These are phyloP conservation scores for Rosa hybrid DNA, from an alignment of 331 rosid species.

Conservation along the genomic window DNA sequence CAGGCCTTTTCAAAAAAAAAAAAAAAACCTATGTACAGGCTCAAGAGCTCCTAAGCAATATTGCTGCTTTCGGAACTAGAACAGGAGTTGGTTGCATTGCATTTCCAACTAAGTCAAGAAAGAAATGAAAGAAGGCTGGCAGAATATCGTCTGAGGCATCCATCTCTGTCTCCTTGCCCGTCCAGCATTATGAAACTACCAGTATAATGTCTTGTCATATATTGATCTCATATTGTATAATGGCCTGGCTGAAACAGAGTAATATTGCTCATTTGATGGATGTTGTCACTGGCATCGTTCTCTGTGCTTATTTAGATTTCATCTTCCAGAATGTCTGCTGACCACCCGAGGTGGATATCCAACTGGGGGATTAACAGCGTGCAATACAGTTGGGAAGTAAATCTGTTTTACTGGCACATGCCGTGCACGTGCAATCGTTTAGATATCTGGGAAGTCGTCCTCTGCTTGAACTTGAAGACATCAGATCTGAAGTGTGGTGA, in stretches of 20 bases:
- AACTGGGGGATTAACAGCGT: too few relatives aligned
- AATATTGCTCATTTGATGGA: not conserved
- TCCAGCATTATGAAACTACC: constrained; percentile 25
- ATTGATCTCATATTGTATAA: not conserved
- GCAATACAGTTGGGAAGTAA: too few relatives aligned
- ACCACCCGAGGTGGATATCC: too few relatives aligned
- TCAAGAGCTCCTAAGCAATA: constrained; percentile 57
- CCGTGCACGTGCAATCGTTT: too few relatives aligned
- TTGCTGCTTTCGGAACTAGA: constrained; percentile 54
- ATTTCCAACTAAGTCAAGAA: constrained; percentile 78
- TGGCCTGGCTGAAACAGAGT: not conserved
- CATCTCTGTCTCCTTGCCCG: constrained; percentile 47
- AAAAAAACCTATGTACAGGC: too few relatives aligned
- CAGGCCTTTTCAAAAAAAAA: constrained; percentile 34
- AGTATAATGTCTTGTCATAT: constrained; percentile 28
- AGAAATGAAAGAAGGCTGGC: constrained; percentile 77
- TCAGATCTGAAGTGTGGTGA: too few relatives aligned
- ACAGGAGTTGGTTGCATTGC: constrained; percentile 65
- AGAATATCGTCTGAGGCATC: constrained; percentile 58
- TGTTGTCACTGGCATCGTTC: not conserved
- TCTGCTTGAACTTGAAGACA: too few relatives aligned
- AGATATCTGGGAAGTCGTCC: too few relatives aligned
- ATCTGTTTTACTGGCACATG: too few relatives aligned
- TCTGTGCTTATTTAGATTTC: not conserved
- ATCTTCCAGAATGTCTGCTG: too few relatives aligned